Evolutionary conservation across 768 basidiomycete genomes (phyloP), one percentile per base, ranked within the genome.

Genomic region (Agaricus bisporus): DNA sequence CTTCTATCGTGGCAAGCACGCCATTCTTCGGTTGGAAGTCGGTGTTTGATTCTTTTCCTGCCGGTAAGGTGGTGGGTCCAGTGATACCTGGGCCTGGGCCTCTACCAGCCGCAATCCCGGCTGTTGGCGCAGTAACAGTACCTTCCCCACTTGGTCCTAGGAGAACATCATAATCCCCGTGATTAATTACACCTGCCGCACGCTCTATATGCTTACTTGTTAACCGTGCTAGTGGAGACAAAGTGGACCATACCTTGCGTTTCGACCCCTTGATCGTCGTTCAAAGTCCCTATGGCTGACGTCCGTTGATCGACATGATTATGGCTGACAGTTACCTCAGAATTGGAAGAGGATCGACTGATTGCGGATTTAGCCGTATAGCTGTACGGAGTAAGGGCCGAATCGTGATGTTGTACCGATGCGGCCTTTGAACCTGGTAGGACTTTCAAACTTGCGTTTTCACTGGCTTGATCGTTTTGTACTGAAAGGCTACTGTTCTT

Each of bases 381-480:
- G 18, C 52, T 54, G 37, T 41, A 54, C 10, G 52, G 52, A 17
- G 52, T 48, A 15, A 17, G 7, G 9, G 25, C n/a, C 15, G 22
- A 44, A 8, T 47, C 28, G 12, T 22, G 36, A 9, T 7, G n/a
- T 42, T 28, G 37, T 18, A 47, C 45, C 5, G 45, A 29, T 9
- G 15, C 26, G 10, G 44, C 45, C 18, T 38, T 35, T 4, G 51
- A 53, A n/a, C 51, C 43, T 18, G 52, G 45, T 25, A 47, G 52
- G 4, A 45, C 47, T 26, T 11, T 46, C 44, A 37, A 38, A 41
- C 52, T 54, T 14, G 52, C 45, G 17, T 54, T 20, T 14, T 18
- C 26, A 17, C 29, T 47, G 1, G 52, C 45, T 9, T 20, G 5
- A 2, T 41, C 26, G 14, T 14, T 51, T 11, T 8, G 29, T 20